phyloP scores from a whole-genome alignment of 305 asterid species.

The Salvia sclarea region DNA sequence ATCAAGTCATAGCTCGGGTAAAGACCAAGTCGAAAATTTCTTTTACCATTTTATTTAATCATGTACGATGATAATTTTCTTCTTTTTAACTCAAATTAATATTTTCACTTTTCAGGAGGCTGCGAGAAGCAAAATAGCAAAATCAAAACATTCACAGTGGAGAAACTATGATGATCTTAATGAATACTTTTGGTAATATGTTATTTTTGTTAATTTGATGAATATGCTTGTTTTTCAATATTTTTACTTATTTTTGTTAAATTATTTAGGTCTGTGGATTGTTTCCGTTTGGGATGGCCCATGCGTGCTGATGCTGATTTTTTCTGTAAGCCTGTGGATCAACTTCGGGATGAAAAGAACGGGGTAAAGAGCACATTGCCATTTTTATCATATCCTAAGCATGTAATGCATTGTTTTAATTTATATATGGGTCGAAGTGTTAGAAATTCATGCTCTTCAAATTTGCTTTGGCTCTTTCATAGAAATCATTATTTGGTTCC shows the following conservation, averaged over 20 bases:
- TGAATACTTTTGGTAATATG: slow-evolving; percentile 88
- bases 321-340: slow-evolving; percentile 63
- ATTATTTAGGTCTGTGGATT: slow-evolving; percentile 87
- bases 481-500: not conserved
- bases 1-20: slow-evolving; percentile 94
- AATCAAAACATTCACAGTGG: slow-evolving; percentile 98
- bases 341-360: slow-evolving; percentile 54
- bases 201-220: slow-evolving; percentile 9
- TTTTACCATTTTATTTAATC: slow-evolving; percentile 8
- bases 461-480: slow-evolving; percentile 17
- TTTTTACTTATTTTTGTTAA: slow-evolving; percentile 20
- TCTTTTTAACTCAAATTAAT: slow-evolving; percentile 15
- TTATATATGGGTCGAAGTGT: slow-evolving; percentile 18
- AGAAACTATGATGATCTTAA: slow-evolving; percentile 98
- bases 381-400: slow-evolving; percentile 22
- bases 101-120: slow-evolving; percentile 69
- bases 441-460: slow-evolving; percentile 2
- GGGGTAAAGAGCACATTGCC: slow-evolving; percentile 57
- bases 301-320: slow-evolving; percentile 99
- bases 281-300: slow-evolving; percentile 99
- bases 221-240: slow-evolving; percentile 8
- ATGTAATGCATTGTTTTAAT: slow-evolving; percentile 15
- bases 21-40: slow-evolving; percentile 4
- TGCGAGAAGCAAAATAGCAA: slow-evolving; percentile 75
- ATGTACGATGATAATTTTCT: not conserved